Conservation (phyloP, 2,329 filamentous ascomycete genomes). For the Aspergillus sp. region DNA sequence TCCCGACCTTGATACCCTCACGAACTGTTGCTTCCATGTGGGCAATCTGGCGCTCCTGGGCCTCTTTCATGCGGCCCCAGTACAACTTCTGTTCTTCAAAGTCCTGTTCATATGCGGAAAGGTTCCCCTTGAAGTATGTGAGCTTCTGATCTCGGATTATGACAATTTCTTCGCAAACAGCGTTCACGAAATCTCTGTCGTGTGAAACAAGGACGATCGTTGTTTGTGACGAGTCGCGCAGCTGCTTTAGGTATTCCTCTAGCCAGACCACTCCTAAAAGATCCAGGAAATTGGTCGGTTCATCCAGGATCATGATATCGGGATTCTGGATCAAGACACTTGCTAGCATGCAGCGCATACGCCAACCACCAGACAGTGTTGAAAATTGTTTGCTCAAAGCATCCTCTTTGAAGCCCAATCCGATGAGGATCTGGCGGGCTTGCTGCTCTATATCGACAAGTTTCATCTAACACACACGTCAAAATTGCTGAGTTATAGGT, state of each 20-base stretch:
- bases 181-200: constrained; percentile 76
- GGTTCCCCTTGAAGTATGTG: constrained; percentile 72
- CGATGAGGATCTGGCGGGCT: constrained; percentile 65
- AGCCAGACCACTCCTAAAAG: constrained; percentile 83
- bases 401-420: constrained; percentile 69
- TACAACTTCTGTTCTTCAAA: constrained; percentile 65
- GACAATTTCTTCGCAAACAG: constrained; percentile 72
- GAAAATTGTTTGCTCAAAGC: constrained; percentile 60
- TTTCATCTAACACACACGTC: constrained; percentile 41
- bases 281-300: constrained; percentile 85
- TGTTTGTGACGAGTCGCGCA: constrained; percentile 53
- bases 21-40: constrained; percentile 78
- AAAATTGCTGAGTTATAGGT: neutral
- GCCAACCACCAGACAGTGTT: constrained; percentile 75
- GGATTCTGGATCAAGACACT: constrained; percentile 67
- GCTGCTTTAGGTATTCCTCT: constrained; percentile 65
- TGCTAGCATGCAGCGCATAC: constrained; percentile 67
- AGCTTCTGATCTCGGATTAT: constrained; percentile 72
- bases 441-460: constrained; percentile 64
- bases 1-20: constrained; percentile 72
- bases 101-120: constrained; percentile 69
- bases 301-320: constrained; percentile 79
- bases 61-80: constrained; percentile 74
- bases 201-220: constrained; percentile 81
- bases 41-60: constrained; percentile 75